Evolutionary conservation across 1,284 basidiomycete genomes (phyloP).

Genomic region (Wolfiporia cocos): DNA sequence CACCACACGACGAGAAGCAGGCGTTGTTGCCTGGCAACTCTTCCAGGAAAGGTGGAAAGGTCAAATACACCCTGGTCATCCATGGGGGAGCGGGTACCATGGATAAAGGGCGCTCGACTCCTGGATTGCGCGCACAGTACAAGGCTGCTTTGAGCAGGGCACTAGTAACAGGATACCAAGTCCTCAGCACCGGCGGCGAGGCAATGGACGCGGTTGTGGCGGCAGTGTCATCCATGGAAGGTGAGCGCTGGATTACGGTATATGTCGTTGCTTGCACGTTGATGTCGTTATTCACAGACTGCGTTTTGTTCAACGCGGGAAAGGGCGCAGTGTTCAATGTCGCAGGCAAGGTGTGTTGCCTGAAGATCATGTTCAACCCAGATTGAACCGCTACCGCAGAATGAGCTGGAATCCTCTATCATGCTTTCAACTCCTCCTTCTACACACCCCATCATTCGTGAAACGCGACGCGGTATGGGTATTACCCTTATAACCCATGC

Average conservation of each 20-base stretch:
- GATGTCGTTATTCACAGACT: conserved; percentile 46
- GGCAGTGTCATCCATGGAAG: conserved; percentile 70
- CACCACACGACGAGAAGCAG: no score
- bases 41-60: not conserved
- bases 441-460: conserved; percentile 52
- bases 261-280: not conserved
- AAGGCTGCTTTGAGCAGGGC: conserved; percentile 48
- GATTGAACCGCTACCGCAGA: no score
- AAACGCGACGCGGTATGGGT: conserved; percentile 55
- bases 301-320: conserved; percentile 71
- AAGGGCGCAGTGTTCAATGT: conserved; percentile 80
- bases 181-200: conserved; percentile 62
- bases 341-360: conserved; percentile 54
- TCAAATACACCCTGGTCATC: conserved; percentile 53
- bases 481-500: conserved; percentile 60
- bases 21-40: no score
- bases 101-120: conserved; percentile 51
- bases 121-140: conserved; percentile 54
- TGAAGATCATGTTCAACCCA: no score
- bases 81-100: conserved; percentile 79
- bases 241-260: conserved; percentile 27
- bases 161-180: conserved; percentile 54
- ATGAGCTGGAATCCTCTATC: conserved; percentile 74
- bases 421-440: conserved; percentile 73
- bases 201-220: conserved; percentile 80